These are phyloP conservation scores for Talaromyces trachyspermus DNA, from an alignment of 495 filamentous ascomycete genomes.

Conservation along the genomic window DNA sequence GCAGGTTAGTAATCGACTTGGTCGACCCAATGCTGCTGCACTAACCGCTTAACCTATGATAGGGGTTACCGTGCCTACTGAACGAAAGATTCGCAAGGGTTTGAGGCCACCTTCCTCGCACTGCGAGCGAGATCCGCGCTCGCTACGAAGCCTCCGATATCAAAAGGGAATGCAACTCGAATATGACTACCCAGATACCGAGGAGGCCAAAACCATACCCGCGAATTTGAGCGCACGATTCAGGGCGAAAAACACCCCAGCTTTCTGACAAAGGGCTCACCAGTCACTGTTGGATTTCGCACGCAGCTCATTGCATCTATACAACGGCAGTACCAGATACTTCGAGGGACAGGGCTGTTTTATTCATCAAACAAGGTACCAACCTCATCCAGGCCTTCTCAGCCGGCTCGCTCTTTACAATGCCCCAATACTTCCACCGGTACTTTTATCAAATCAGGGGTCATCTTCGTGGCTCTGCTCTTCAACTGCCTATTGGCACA, in stretches of 20 bases:
- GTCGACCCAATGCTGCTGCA: too few species aligned
- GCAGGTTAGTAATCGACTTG: too few species aligned
- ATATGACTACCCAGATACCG: conserved; percentile 43
- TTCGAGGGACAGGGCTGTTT: conserved; percentile 55
- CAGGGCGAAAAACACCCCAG: conserved; percentile 36
- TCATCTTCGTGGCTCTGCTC: conserved; percentile 64
- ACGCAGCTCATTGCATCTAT: conserved; percentile 52
- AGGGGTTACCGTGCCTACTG: conserved; percentile 60
- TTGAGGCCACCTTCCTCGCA: conserved; percentile 41
- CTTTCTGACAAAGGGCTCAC: conserved; percentile 33
- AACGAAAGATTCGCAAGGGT: conserved; percentile 53
- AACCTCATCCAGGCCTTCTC: conserved; percentile 33
- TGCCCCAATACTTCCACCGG: conserved; percentile 32
- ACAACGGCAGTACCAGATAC: conserved; percentile 47
- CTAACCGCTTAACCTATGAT: too few species aligned
- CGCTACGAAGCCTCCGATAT: conserved; percentile 31
- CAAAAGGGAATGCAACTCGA: conserved; percentile 31
- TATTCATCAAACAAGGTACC: conserved; percentile 50
- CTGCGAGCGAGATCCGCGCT: conserved; percentile 29
- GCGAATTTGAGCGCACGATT: conserved; percentile 43
- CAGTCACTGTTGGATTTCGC: conserved; percentile 50
- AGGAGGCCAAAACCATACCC: conserved; percentile 32
- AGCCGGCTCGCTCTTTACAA: conserved; percentile 36
- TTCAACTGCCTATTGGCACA: conserved; percentile 65
- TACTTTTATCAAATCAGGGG: conserved; percentile 47